Conservation (phyloP, 2,329 filamentous ascomycete species). For the Alternaria consortialis region DNA sequence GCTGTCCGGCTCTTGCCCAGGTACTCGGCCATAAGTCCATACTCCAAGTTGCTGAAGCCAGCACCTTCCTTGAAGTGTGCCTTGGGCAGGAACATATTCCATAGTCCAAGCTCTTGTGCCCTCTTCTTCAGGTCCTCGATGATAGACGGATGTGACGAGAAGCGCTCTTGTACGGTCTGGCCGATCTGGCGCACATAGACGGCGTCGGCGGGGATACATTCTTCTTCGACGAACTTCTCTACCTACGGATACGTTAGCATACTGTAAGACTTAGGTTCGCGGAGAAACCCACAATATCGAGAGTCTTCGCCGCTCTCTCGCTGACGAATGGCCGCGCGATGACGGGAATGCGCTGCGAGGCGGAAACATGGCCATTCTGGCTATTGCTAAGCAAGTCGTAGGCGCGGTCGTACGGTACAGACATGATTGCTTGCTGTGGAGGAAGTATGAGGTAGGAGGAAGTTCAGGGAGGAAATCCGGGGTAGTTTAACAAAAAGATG, state of each 20-base stretch:
- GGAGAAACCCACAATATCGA: slow-evolving; percentile 70
- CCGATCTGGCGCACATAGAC: slow-evolving; percentile 84
- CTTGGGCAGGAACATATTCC: slow-evolving; percentile 98
- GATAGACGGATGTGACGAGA: slow-evolving; percentile 78
- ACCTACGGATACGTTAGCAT: slow-evolving; percentile 61
- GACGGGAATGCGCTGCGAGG: slow-evolving; percentile 65
- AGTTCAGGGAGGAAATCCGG: slow-evolving; percentile 19
- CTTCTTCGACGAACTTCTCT: slow-evolving; percentile 95
- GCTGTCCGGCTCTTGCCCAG: slow-evolving; percentile 85
- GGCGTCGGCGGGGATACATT: slow-evolving; percentile 79
- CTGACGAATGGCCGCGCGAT: slow-evolving; percentile 74
- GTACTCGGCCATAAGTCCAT: slow-evolving; percentile 96
- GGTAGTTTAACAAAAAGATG: slow-evolving; percentile 26
- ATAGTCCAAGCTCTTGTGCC: slow-evolving; percentile 83
- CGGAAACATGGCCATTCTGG: slow-evolving; percentile 51
- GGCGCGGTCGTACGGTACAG: slow-evolving; percentile 36
- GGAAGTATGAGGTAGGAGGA: slow-evolving; percentile 1
- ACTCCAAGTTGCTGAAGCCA: slow-evolving; percentile 94
- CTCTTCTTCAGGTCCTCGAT: slow-evolving; percentile 90
- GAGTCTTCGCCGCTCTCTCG: slow-evolving; percentile 81
- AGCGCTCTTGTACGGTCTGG: slow-evolving; percentile 73
- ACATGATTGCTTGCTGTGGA: slow-evolving; percentile 33
- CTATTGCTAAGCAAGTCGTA: slow-evolving; percentile 46
- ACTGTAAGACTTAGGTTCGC: accelerated
- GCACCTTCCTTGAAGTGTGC: slow-evolving; percentile 95